Evolutionary conservation across 2,329 filamentous ascomycete genomes (phyloP), one percentile per base, ranked within the genome.

Genomic region (Sporothrix pallida): DNA sequence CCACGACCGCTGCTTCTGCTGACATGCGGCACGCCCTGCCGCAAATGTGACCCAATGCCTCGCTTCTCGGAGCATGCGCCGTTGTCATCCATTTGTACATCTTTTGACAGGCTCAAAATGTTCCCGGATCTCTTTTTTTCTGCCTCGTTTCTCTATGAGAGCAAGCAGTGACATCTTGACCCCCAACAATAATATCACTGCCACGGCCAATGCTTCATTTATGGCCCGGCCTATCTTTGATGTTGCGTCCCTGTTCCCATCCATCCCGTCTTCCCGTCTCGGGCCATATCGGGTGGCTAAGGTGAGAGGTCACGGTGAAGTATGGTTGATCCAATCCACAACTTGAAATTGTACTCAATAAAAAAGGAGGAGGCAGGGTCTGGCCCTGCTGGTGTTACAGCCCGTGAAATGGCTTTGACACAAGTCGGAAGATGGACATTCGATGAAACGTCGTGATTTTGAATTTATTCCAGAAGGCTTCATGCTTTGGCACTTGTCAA

Each of bases 1-100:
- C 37, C n/a, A 12, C 9, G 20, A 48, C 62, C 58, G 12, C 58
- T 2, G 6, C 31, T 63, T 48, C 23, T 67, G 42, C 10, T 67
- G 62, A 46, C 44, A 44, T 23, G 62, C 42, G 42, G 62, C 62
- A 67, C 62, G n/a, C 42, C 44, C 44, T 46, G 62, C 62, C 62
- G 42, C 42, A 48, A 48, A 48, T 67, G 42, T 44, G 13, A 67
- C 42, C 42, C 10, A 12, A 48, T 48, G 6, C 42, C 17, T 67
- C 37, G 62, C 62, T 26, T 67, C 42, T 15, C 62, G 62, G 42
- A 67, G n/a, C 62, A 7, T 17, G 7, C 62, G 26, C 44, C 62
- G 12, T 3, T 15, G 44, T 26, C n/a, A 48, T 23, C 23, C 4
- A 44, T 44, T 63, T 37, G 17, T 44, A 15, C 15, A 3, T 20